Conservation (phyloP, 108 stramenopile genomes). For the Chaetoceros muelleri region DNA sequence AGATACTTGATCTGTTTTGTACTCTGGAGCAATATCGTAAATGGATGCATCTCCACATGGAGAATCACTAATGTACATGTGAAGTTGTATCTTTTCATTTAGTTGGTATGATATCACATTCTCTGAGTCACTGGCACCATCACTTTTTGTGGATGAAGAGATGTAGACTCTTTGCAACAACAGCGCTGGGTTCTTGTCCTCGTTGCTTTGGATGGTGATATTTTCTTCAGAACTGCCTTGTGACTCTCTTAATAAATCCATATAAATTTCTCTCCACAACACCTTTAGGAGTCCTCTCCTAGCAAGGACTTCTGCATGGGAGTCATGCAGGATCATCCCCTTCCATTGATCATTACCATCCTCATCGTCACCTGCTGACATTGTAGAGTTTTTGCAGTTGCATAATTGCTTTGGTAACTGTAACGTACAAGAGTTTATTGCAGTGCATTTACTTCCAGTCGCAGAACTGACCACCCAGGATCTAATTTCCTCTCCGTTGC, state of each 20-base stretch:
- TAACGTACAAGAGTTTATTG: conserved; percentile 16
- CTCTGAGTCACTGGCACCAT: conserved; percentile 1
- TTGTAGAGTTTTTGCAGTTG: conserved; percentile 4
- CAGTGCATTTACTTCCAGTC: conserved; percentile 83
- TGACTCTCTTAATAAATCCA: conserved; percentile 4
- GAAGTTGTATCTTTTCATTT: conserved; percentile 36
- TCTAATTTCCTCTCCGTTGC: not conserved
- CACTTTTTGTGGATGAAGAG: not conserved
- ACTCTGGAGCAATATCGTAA: conserved; percentile 33
- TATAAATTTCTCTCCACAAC: conserved; percentile 61
- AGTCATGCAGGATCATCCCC: conserved; percentile 73
- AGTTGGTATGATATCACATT: conserved; percentile 35
- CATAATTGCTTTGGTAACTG: too few relatives aligned
- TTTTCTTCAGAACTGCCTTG: not conserved
- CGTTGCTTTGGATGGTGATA: conserved; percentile 1
- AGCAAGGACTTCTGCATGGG: conserved; percentile 87
- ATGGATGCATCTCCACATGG: conserved; percentile 93
- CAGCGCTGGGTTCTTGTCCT: not conserved
- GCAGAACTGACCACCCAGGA: conserved; percentile 60
- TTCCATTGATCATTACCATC: conserved; percentile 14
- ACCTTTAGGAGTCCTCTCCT: conserved; percentile 65
- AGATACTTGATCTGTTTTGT: conserved; percentile 5
- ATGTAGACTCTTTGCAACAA: conserved; percentile 7
- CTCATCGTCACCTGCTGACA: conserved; percentile 3
- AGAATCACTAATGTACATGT: conserved; percentile 87